Evolutionary conservation across 306 rosid genomes (phyloP), one percentile per base, ranked within the genome.

Genomic region (Dryas octopetala): DNA sequence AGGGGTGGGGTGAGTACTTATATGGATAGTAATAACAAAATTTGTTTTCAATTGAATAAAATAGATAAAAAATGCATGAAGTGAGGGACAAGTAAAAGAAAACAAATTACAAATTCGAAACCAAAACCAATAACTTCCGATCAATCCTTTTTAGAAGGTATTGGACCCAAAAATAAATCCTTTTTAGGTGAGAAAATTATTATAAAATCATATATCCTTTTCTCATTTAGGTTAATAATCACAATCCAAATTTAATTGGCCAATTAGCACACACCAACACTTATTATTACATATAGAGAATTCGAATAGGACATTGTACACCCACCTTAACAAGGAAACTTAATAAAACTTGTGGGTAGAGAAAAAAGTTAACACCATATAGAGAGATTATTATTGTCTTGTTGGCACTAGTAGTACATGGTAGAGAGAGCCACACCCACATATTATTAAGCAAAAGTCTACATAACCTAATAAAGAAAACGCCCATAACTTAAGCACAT

Each of bases 371-470:
- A 9, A 26, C 26, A 10, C 3, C 13, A 58, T 58, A n/a, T 16
- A 54, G 63, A 23, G 1, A 52, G 40, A 53, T 9, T 70, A 16
- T 40, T 55, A 54, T 51, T 51, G 38, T 9, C 4, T 9, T 16
- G 5, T 9, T 52, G 49, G 74, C 57, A 38, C 61, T 17, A 32
- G 19, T 63, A 48, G 15, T 44, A 23, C 15, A 45, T 1, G 11
- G 9, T 41, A 40, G 51, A 11, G 19, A 17, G 43, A 71, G 59
- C 62, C 63, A 41, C n/a, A 70, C 63, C 51, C 74, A 17, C 74
- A 70, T 11, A 53, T 6, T 53, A 52, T 38, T 46, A 38, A 0
- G 5, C 10, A 9, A 10, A 40, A 43, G 51, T n/a, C 51, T n/a
- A 7, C 6, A 16, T 63, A 59, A 19, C 13, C 45, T 23, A 72